Evolutionary conservation across 495 filamentous ascomycete genomes (phyloP), one percentile per base, ranked within the genome.

Genomic region (Daldinia decipiens): DNA sequence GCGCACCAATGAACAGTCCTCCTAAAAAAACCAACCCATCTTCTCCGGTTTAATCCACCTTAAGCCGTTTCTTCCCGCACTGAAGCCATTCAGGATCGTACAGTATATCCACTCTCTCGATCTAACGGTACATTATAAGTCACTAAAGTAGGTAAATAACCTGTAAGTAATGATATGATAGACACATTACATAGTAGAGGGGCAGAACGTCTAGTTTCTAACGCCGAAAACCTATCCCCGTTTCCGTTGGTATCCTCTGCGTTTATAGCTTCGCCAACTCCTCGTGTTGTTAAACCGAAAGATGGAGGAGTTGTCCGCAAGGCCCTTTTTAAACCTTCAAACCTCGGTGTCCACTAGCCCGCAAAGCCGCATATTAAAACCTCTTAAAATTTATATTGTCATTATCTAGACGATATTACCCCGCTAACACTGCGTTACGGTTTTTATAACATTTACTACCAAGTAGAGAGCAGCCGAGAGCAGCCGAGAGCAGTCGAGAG

Each of bases 351-450:
- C 43, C 6, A 34, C 4, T 45, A 53, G 17, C 52, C n/a, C 9
- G 15, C 32, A 56, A 32, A 38, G 27, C 4, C 21, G 12, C 9
- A 57, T 4, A 34, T 34, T 9, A 4, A 8, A 11, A 31, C 24
- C n/a, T 19, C 39, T 27, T 2, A 36, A 34, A 15, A 29, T 32
- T 4, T 52, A 0, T 47, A 53, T 52, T 15, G 43, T 1, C 21
- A 5, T 47, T 11, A 24, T 24, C 19, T 47, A 31, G 31, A 47
- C 31, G 26, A 39, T 29, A 15, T 15, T 59, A 70, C 60, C 67
- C 67, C 67, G 45, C 60, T 32, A 29, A 9, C 27, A 29, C 43
- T 55, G 39, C 43, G 11, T 31, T 29, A 0, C 19, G 9, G 21
- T 38, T 11, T 32, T 31, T 52, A 12, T 38, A 19, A 40, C 12